These are phyloP conservation scores for Fusarium camptoceras DNA, from an alignment of 2,329 filamentous ascomycete species.

Conservation along the genomic window DNA sequence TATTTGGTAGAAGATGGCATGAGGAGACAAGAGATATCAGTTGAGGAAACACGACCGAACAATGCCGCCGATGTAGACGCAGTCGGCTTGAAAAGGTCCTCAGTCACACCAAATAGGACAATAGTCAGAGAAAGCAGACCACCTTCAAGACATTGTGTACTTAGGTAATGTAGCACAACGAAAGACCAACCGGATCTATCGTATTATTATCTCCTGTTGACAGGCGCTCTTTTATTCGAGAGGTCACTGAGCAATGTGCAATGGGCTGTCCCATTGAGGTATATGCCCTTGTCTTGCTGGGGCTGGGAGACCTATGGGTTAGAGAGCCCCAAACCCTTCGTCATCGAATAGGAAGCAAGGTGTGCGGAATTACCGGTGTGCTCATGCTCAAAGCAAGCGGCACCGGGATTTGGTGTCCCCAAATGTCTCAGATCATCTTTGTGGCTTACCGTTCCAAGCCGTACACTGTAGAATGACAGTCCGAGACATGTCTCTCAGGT, in stretches of 20 bases:
- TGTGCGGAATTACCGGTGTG: slow-evolving; percentile 34
- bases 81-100: slow-evolving; percentile 1
- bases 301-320: slow-evolving; percentile 12
- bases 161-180: slow-evolving; percentile 10
- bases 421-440: slow-evolving; percentile 28
- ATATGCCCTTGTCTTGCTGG: slow-evolving; percentile 31
- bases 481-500: neutral
- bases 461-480: slow-evolving; percentile 1
- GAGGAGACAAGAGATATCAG: slow-evolving; percentile 23
- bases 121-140: neutral
- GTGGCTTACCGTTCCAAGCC: neutral
- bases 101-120: slow-evolving; percentile 12
- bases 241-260: slow-evolving; percentile 3
- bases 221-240: neutral
- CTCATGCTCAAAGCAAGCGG: slow-evolving; percentile 11
- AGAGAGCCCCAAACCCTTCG: slow-evolving; percentile 15
- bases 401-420: neutral
- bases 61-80: slow-evolving; percentile 5
- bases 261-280: slow-evolving; percentile 15
- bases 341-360: slow-evolving; percentile 30
- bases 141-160: neutral
- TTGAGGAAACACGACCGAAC: slow-evolving; percentile 16
- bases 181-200: slow-evolving; percentile 4
- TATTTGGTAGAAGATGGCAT: neutral
- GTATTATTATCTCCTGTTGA: slow-evolving; percentile 13